Conservation (phyloP, 2,329 filamentous ascomycete genomes). For the Mycogone perniciosa region DNA sequence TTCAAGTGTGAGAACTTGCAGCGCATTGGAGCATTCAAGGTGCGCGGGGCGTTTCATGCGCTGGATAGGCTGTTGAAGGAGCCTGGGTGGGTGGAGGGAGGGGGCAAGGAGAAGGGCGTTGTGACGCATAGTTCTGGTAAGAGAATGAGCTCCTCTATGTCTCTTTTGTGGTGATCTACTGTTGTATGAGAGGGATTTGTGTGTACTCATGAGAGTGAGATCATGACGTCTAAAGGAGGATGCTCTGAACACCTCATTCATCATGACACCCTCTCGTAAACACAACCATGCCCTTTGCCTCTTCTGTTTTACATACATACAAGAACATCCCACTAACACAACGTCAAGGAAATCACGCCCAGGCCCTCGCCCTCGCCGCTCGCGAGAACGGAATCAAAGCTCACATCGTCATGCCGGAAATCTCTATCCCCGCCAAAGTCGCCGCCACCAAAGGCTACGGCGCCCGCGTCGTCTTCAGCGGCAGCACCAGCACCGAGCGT, state of each 20-base stretch:
- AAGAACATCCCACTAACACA: background rate
- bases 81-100: conserved; percentile 53
- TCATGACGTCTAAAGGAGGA: background rate
- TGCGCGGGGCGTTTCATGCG: conserved; percentile 83
- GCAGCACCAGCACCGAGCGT: conserved; percentile 72
- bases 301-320: background rate
- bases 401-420: conserved; percentile 88
- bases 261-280: background rate
- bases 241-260: background rate
- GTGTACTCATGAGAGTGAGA: background rate
- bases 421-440: conserved; percentile 80
- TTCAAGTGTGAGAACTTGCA: conserved; percentile 98
- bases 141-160: conserved; percentile 10
- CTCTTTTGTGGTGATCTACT: no score
- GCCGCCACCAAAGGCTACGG: conserved; percentile 74
- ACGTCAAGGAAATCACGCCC: conserved; percentile 77
- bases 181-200: background rate
- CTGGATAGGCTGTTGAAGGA: conserved; percentile 61
- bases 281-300: background rate
- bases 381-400: conserved; percentile 66
- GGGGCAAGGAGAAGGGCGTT: conserved; percentile 61
- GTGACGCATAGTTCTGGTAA: conserved; percentile 85
- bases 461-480: conserved; percentile 72
- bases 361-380: conserved; percentile 84
- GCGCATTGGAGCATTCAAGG: conserved; percentile 88